Conservation (phyloP, 2,329 filamentous ascomycete species). For the Alternaria sp. region DNA sequence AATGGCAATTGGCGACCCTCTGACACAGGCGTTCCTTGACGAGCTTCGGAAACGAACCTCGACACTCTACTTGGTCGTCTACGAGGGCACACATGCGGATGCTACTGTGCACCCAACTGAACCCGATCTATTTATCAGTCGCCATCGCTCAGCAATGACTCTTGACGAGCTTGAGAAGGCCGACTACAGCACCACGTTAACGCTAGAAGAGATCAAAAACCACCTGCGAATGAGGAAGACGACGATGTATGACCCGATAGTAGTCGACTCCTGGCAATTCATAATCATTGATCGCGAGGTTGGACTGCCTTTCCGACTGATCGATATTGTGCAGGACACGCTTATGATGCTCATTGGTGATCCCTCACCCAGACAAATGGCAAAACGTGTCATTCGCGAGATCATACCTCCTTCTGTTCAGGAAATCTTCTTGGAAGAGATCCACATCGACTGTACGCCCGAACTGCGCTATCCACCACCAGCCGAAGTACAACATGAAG, state of each 20-base stretch:
- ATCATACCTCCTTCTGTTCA: constrained; percentile 34
- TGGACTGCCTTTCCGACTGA: constrained; percentile 33
- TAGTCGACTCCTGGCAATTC: constrained; percentile 44
- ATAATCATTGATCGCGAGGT: constrained; percentile 42
- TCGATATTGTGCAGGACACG: constrained; percentile 37
- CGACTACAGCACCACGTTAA: too few species aligned
- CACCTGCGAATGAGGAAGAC: constrained; percentile 32
- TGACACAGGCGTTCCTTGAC: constrained; percentile 31
- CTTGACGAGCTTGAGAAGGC: too few species aligned
- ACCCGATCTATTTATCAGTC: constrained; percentile 35
- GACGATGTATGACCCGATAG: constrained; percentile 41
- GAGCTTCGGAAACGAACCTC: constrained; percentile 32
- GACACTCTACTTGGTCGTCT: constrained; percentile 34
- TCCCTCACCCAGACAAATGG: constrained; percentile 29
- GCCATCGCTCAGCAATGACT: constrained; percentile 23
- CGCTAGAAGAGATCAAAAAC: constrained; percentile 31
- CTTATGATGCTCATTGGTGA: constrained; percentile 16
- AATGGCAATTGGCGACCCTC: constrained; percentile 38
- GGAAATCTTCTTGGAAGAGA: constrained; percentile 33
- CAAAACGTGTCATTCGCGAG: constrained; percentile 35
- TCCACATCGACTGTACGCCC: constrained; percentile 21
- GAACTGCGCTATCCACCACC: constrained; percentile 4
- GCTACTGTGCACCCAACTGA: constrained; percentile 37
- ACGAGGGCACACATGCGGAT: constrained; percentile 38
- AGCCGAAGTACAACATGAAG: constrained; percentile 36